These are phyloP conservation scores for Pyrus betulifolia DNA, from an alignment of 306 rosid genomes.

Conservation along the genomic window DNA sequence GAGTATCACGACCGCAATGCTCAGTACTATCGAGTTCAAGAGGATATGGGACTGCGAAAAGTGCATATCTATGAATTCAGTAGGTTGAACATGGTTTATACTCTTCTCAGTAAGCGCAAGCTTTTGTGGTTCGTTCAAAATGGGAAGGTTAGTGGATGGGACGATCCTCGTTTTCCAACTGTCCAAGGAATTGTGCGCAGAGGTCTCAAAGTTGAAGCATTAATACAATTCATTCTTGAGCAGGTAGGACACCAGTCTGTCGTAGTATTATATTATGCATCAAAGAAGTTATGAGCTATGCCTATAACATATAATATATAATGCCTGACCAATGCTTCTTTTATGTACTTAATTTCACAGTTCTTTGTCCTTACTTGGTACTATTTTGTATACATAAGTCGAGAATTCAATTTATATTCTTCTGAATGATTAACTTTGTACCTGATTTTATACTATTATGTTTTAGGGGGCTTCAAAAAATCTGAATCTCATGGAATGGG, in stretches of 20 bases:
- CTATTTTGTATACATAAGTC: not conserved
- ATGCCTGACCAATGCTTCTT: not conserved
- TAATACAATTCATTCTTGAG: conserved; percentile 85
- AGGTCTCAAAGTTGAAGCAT: conserved; percentile 81
- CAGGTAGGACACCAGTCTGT: conserved; percentile 43
- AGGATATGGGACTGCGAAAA: conserved; percentile 70
- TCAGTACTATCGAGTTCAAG: conserved; percentile 74
- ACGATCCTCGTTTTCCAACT: conserved; percentile 88
- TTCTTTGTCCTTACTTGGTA: not conserved
- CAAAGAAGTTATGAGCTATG: not conserved
- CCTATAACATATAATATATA: not conserved
- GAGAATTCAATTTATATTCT: not conserved
- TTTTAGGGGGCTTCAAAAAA: conserved; percentile 86
- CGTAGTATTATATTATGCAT: not conserved
- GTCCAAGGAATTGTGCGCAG: conserved; percentile 95
- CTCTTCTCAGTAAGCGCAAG: conserved; percentile 93
- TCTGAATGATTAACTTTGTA: not conserved
- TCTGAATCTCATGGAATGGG: conserved; percentile 99
- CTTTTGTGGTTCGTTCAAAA: conserved; percentile 96
- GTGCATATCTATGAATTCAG: conserved; percentile 87
- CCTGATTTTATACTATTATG: conserved; percentile 11
- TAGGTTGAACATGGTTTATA: conserved; percentile 85
- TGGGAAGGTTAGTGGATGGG: conserved; percentile 93
- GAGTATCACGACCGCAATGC: conserved; percentile 95
- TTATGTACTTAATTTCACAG: not conserved